phyloP scores from a whole-genome alignment of 495 filamentous ascomycete species.

The Talaromyces stipitatus region DNA sequence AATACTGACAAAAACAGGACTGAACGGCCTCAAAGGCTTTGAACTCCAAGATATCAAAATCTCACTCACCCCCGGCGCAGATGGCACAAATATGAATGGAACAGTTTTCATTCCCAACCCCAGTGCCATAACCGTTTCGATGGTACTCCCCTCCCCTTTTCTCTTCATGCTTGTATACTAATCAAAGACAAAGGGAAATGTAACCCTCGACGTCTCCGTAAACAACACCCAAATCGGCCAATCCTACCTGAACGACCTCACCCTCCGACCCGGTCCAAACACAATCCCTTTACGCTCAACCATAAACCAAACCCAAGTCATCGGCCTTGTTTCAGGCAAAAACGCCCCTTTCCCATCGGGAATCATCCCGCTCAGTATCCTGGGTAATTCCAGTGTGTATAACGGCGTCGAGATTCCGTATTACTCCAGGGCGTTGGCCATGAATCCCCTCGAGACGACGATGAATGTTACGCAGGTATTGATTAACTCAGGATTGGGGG shows the following conservation, averaged over 20 bases:
- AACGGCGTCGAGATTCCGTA: conserved; percentile 54
- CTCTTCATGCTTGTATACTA: neutral
- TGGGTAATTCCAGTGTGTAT: conserved; percentile 49
- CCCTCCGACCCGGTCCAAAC: conserved; percentile 55
- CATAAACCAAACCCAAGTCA: conserved; percentile 41
- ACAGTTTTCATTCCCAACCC: conserved; percentile 62
- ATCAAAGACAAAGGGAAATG: conserved; percentile 41
- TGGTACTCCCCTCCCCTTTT: conserved; percentile 35
- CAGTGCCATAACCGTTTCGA: conserved; percentile 52
- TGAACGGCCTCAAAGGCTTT: conserved; percentile 55
- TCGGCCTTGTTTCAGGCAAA: conserved; percentile 25
- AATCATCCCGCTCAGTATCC: conserved; percentile 51
- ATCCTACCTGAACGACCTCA: conserved; percentile 48
- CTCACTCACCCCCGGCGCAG: conserved; percentile 22
- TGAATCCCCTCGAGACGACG: conserved; percentile 27
- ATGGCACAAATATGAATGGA: conserved; percentile 57
- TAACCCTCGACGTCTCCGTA: conserved; percentile 52
- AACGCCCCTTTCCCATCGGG: conserved; percentile 42
- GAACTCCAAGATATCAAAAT: conserved; percentile 45
- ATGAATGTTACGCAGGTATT: conserved; percentile 37
- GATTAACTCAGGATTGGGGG: conserved; percentile 12
- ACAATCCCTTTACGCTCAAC: conserved; percentile 44
- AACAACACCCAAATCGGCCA: conserved; percentile 44
- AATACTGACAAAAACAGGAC: conserved; percentile 26
- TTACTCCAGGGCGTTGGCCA: conserved; percentile 43